These are phyloP conservation scores for Ophiostoma perfectum DNA, from an alignment of 2,329 filamentous ascomycete species.

Conservation along the genomic window DNA sequence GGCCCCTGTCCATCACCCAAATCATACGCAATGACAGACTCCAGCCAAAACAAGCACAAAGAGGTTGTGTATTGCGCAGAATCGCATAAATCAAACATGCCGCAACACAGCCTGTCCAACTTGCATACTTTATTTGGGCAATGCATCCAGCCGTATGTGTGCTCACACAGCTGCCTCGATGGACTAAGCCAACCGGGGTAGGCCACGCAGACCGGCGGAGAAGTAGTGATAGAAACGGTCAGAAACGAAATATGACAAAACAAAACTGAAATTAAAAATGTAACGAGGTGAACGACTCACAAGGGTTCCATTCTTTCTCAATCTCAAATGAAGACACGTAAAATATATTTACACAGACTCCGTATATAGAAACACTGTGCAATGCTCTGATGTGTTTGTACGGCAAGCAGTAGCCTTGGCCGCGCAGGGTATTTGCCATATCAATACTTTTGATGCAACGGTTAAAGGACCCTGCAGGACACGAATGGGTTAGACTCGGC, in stretches of 20 bases:
- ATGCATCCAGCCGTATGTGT: no score
- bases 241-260: not conserved
- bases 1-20: not conserved
- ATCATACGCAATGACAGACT: no score
- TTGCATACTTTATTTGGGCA: not conserved
- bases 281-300: not conserved
- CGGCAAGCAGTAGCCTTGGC: not conserved
- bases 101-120: not conserved
- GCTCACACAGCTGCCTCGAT: not conserved
- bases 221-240: not conserved
- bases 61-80: no score
- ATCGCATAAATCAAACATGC: not conserved
- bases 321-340: not conserved
- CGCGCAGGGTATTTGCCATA: conserved; percentile 10
- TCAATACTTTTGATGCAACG: not conserved
- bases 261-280: not conserved
- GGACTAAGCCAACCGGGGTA: not conserved
- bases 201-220: not conserved
- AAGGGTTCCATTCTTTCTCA: not conserved
- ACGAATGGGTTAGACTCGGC: conserved; percentile 9
- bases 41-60: no score
- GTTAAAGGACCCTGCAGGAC: conserved; percentile 15
- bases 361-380: not conserved
- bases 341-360: not conserved
- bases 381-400: not conserved